Conservation (phyloP, 805 yeast species). For the Tetrapisispora phaffii region DNA sequence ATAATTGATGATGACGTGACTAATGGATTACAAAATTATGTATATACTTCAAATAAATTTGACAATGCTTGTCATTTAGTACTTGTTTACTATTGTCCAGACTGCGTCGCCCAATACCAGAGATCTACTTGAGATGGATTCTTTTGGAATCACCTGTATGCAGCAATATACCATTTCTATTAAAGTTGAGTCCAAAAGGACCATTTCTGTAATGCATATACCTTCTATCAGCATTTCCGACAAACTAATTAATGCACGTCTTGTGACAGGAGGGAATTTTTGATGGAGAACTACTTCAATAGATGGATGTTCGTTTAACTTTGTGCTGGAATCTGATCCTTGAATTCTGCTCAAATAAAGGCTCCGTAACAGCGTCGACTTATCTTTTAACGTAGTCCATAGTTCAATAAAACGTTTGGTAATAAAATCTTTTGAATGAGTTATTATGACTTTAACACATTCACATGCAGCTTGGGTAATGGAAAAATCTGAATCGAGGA, state of each 20-base stretch:
- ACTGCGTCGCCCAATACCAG: slow-evolving; percentile 19
- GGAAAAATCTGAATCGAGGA: slow-evolving; percentile 15
- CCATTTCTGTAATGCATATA: slow-evolving; percentile 14
- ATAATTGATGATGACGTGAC: too few relatives aligned
- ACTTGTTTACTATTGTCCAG: slow-evolving; percentile 3
- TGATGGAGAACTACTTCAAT: slow-evolving; percentile 1
- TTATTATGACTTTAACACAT: slow-evolving; percentile 15
- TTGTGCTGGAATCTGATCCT: neutral
- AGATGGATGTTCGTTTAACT: neutral
- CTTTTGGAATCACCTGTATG: slow-evolving; percentile 15
- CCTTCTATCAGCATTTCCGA: slow-evolving; percentile 21
- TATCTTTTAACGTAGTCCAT: slow-evolving; percentile 15
- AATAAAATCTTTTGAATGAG: slow-evolving; percentile 19
- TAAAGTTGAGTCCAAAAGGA: slow-evolving; percentile 14
- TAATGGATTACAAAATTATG: too few relatives aligned
- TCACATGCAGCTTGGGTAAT: slow-evolving; percentile 18
- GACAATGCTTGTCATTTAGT: neutral
- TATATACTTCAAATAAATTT: neutral
- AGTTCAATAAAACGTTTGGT: slow-evolving; percentile 23
- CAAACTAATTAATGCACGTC: slow-evolving; percentile 14
- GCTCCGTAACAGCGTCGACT: slow-evolving; percentile 12
- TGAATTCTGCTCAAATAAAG: neutral
- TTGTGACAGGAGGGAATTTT: slow-evolving; percentile 18
- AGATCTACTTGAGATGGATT: slow-evolving; percentile 11
- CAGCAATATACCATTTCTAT: slow-evolving; percentile 20